A percentile compares a stretch with the other conserved stretches of the same genome.
These are phyloP conservation scores for Sesbania bispinosa DNA, from an alignment of 306 rosid genomes.

Conservation along the genomic window DNA sequence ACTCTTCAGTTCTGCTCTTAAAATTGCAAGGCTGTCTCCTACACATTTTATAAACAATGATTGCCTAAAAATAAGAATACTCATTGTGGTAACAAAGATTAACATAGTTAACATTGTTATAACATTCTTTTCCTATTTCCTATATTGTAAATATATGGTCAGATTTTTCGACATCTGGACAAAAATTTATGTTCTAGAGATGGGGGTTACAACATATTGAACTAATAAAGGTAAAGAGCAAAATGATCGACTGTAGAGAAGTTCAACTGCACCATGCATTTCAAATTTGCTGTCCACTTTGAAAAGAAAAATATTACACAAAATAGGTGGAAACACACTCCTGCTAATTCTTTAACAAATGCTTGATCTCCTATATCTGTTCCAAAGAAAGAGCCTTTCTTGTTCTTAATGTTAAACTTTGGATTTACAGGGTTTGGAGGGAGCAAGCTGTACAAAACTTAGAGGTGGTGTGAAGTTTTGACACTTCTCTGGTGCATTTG, in stretches of 20 bases:
- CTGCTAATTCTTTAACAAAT: not conserved
- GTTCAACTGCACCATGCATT: not conserved
- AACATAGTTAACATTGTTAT: not conserved
- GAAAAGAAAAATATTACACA: not conserved
- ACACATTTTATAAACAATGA: too few relatives aligned
- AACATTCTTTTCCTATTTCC: conserved; percentile 17
- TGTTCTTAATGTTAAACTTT: not conserved
- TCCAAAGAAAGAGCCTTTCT: not conserved
- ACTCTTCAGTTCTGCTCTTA: conserved; percentile 89
- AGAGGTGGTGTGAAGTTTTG: conserved; percentile 1
- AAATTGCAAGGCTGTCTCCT: conserved; percentile 94
- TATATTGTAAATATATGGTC: conserved; percentile 7
- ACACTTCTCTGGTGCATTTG: not conserved
- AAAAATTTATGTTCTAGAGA: not conserved
- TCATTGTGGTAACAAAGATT: conserved; percentile 7
- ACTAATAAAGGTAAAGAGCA: not conserved
- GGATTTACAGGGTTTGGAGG: not conserved
- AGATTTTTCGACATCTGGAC: not conserved
- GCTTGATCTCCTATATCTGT: not conserved
- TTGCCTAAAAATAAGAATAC: not conserved
- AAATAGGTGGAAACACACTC: not conserved
- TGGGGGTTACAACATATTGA: not conserved
- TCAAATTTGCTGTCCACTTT: not conserved
- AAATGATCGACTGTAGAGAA: not conserved
- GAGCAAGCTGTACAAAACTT: not conserved